Evolutionary conservation across 2,329 filamentous ascomycete genomes (phyloP), one percentile per base, ranked within the genome.

Genomic region (Apiospora aurea): DNA sequence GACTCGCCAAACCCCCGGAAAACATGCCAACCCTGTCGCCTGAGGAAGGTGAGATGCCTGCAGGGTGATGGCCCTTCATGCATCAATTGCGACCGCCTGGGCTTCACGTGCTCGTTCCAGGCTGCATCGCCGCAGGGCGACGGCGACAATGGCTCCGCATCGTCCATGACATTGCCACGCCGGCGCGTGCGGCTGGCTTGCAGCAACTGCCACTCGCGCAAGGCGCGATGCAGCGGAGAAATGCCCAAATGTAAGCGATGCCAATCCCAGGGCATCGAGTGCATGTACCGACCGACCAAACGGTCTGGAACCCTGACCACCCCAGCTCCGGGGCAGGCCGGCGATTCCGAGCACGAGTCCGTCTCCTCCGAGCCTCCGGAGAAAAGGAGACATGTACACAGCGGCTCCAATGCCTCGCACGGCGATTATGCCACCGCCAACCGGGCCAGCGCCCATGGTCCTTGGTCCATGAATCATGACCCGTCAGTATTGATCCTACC

Each of bases 221-320:
- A 90, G 77, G 88, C 88, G 43, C 83, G 87, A 68, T 90, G 88
- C 80, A 89, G 86, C 70, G 88, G 88, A n/a, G 85, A 88, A 74
- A 82, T 86, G 69, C 88, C 88, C 4, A 83, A 85, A 70, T 90
- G 88, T 75, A 86, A 89, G 69, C 82, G 85, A 11, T 87, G 85
- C 69, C 85, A 85, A 29, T 80, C 82, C 5, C 87, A 89, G 70
- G 86, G 86, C 10, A 85, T 89, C 69, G 85, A 89, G 43, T 90
- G 88, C 71, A 81, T 89, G 70, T 90, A 90, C 74, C 85, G 85
- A 24, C 79, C 78, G 29, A 80, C 79, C 29, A 80, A 80, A 67
- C 75, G 79, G 69, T 80, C 79, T 8, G 77, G 76, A 14, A 77
- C 75, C 64, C 74, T 77, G 69, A 71, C 76, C 43, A 67, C 73